Conservation (phyloP, 2,329 filamentous ascomycete species). For the Fusarium continuum region DNA sequence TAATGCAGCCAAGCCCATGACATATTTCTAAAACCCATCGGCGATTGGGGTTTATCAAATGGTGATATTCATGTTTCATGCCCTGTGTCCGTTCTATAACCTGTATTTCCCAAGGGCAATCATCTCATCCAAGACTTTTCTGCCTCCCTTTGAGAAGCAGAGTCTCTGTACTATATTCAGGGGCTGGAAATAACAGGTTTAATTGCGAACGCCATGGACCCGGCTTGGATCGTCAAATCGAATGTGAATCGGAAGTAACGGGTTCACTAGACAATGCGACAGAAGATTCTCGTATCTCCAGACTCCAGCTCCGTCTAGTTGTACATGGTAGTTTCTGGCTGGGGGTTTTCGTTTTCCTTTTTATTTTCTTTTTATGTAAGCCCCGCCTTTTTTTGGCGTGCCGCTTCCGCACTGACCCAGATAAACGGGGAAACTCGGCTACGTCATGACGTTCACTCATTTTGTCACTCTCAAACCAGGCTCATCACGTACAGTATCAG, state of each 20-base stretch:
- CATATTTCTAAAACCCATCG: conserved; percentile 19
- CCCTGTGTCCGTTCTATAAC: conserved; percentile 13
- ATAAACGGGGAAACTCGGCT: not conserved
- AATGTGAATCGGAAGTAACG: conserved; percentile 27
- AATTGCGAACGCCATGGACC: not conserved
- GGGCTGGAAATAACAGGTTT: not conserved
- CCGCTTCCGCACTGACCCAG: conserved; percentile 11
- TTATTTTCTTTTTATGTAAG: not conserved
- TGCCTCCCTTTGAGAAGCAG: not conserved
- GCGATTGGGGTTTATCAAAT: conserved; percentile 13
- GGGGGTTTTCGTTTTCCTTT: not conserved
- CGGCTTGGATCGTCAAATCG: conserved; percentile 38
- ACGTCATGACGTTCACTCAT: conserved; percentile 26
- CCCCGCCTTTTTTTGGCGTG: not conserved
- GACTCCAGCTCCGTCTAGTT: not conserved
- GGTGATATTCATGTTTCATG: not conserved
- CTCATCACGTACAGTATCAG: too few species aligned
- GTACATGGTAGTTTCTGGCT: not conserved
- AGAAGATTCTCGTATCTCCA: conserved; percentile 22
- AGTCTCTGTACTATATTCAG: not conserved
- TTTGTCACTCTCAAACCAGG: conserved; percentile 11
- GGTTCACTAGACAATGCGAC: conserved; percentile 1
- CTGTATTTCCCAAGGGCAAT: conserved; percentile 17
- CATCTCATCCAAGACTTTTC: not conserved
- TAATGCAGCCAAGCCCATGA: conserved; percentile 21